Evolutionary conservation across 164 flowering plant genomes (phyloP).

Genomic region (Brasenia schreberi): DNA sequence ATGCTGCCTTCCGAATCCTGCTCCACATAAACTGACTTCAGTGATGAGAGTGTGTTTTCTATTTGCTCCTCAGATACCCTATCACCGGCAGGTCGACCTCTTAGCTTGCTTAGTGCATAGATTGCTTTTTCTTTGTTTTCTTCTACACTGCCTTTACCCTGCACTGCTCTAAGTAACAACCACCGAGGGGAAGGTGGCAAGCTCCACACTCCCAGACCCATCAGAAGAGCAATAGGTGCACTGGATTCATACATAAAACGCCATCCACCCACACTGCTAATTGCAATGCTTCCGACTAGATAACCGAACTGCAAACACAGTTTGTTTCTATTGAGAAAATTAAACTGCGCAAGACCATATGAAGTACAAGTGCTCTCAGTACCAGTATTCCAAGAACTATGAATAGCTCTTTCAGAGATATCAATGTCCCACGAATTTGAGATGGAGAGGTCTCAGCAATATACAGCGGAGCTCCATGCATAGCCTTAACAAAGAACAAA

Average conservation of each 20-base stretch:
- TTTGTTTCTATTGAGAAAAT: too few species aligned
- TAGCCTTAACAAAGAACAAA: conserved; percentile 44
- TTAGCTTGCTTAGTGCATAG: conserved; percentile 47
- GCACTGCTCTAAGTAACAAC: conserved; percentile 86
- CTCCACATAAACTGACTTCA: conserved; percentile 51
- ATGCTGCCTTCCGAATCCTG: conserved; percentile 60
- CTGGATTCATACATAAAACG: conserved; percentile 82
- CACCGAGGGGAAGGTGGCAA: conserved; percentile 90
- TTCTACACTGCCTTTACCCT: conserved; percentile 65
- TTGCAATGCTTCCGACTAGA: conserved; percentile 70
- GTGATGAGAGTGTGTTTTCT: conserved; percentile 58
- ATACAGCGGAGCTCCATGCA: conserved; percentile 98
- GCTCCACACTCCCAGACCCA: conserved; percentile 86
- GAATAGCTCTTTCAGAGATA: conserved; percentile 81
- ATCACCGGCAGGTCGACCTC: conserved; percentile 73
- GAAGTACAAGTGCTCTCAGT: conserved; percentile 2
- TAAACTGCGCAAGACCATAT: background rate
- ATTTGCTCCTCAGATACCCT: conserved; percentile 58
- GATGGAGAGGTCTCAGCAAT: conserved; percentile 94
- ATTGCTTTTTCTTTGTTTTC: conserved; percentile 68
- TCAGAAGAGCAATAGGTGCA: conserved; percentile 55
- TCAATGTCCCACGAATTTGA: conserved; percentile 84
- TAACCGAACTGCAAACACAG: conserved; percentile 58
- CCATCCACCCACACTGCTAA: conserved; percentile 81
- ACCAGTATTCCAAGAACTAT: conserved; percentile 94